phyloP scores from a whole-genome alignment of 345 rosid genomes.

The Durio zibethinus region DNA sequence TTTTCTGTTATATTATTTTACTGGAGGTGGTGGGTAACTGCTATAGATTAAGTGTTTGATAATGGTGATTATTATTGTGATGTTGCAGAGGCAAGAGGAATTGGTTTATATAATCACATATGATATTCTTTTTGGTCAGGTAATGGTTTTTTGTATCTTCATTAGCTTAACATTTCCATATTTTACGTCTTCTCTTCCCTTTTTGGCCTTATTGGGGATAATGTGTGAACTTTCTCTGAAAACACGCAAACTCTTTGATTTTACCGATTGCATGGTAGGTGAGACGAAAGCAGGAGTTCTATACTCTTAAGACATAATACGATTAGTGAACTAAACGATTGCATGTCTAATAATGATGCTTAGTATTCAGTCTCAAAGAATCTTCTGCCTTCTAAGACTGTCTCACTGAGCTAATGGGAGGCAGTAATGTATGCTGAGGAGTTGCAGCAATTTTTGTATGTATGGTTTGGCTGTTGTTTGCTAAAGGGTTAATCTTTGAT shows the following conservation, averaged over 20 bases:
- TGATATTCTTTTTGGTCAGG: constrained; percentile 81
- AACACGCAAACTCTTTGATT: neutral
- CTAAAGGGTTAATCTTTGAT: neutral
- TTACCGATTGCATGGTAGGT: neutral
- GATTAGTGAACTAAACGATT: neutral
- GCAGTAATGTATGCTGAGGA: neutral
- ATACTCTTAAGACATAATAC: neutral
- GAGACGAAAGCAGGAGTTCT: neutral
- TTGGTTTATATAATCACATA: constrained; percentile 64
- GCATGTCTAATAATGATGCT: neutral
- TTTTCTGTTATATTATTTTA: neutral
- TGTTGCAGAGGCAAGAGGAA: constrained; percentile 67
- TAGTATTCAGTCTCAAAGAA: neutral
- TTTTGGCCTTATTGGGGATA: neutral
- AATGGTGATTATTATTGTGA: constrained; percentile 3
- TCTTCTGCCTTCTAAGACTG: neutral
- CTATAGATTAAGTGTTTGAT: neutral
- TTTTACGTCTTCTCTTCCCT: neutral
- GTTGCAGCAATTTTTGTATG: neutral
- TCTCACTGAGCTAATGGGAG: neutral
- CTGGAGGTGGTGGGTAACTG: neutral
- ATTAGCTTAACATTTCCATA: neutral
- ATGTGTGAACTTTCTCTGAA: neutral
- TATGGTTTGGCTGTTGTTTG: neutral
- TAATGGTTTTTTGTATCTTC: constrained; percentile 15